phyloP scores from a whole-genome alignment of 2,329 filamentous ascomycete species.

The Cladosporium oxysporum region DNA sequence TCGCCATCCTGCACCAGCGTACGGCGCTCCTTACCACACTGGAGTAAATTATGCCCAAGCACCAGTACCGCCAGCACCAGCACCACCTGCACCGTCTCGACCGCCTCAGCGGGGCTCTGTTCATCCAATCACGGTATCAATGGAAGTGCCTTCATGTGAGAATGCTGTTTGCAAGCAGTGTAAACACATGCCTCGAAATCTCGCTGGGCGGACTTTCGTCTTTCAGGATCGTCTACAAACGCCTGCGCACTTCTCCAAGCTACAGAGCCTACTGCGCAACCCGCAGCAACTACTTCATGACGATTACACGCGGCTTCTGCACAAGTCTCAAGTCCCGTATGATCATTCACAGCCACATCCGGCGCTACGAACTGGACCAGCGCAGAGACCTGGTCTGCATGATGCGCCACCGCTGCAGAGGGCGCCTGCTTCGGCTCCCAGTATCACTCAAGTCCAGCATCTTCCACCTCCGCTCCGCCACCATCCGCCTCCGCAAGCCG shows the following conservation, averaged over 20 bases:
- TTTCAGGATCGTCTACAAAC: constrained; percentile 7
- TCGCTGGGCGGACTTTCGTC: background rate
- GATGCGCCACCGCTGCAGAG: background rate
- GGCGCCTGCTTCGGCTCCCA: background rate
- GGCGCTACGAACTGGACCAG: background rate
- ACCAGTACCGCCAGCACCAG: background rate
- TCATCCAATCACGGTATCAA: background rate
- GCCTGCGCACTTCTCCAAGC: background rate
- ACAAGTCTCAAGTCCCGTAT: background rate
- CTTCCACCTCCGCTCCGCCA: background rate
- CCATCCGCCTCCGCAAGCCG: background rate
- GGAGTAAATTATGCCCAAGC: background rate
- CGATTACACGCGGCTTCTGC: background rate
- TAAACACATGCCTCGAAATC: background rate
- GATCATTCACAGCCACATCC: background rate
- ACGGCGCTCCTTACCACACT: background rate
- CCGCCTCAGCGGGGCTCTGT: background rate
- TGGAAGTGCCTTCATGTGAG: constrained; percentile 9
- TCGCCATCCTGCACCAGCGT: background rate
- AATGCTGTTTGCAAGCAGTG: background rate
- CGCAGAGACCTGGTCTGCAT: background rate
- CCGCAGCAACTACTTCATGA: constrained; percentile 1
- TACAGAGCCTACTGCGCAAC: constrained; percentile 2
- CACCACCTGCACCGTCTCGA: background rate
- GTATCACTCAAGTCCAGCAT: background rate